Conservation (phyloP, 495 filamentous ascomycete species). For the Umbilicaria muhlenbergii region DNA sequence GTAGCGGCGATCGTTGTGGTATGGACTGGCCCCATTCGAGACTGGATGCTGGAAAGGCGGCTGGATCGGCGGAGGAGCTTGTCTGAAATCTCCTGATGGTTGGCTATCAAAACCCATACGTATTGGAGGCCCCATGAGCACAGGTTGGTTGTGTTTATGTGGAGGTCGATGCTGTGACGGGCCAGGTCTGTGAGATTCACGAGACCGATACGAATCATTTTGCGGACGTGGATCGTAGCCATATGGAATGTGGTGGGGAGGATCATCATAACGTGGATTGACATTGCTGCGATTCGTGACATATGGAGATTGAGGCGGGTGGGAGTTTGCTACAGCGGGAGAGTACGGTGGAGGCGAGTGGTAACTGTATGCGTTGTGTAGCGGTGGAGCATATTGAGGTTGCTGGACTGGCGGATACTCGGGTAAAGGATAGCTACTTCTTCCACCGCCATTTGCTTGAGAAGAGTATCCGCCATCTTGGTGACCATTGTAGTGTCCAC, state of each 20-base stretch:
- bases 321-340: slow-evolving; percentile 12
- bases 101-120: slow-evolving; percentile 38
- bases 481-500: neutral
- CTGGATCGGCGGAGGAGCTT: slow-evolving; percentile 12
- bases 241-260: neutral
- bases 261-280: neutral
- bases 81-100: slow-evolving; percentile 12
- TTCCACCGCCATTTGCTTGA: slow-evolving; percentile 2
- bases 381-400: slow-evolving; percentile 5
- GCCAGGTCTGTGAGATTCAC: neutral
- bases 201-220: neutral
- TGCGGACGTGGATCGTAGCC: neutral
- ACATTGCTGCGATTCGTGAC: no score
- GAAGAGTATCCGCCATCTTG: neutral
- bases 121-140: slow-evolving; percentile 42
- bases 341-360: slow-evolving; percentile 17
- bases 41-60: slow-evolving; percentile 30
- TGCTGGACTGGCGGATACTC: slow-evolving; percentile 9
- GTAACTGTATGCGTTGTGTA: slow-evolving; percentile 2
- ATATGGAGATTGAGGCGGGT: slow-evolving; percentile 11
- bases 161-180: neutral
- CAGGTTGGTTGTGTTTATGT: slow-evolving; percentile 22
- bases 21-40: slow-evolving; percentile 16
- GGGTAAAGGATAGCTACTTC: slow-evolving; percentile 4
- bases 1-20: no score